These are phyloP conservation scores for Populus euphratica DNA, from an alignment of 345 rosid genomes.

Conservation along the genomic window DNA sequence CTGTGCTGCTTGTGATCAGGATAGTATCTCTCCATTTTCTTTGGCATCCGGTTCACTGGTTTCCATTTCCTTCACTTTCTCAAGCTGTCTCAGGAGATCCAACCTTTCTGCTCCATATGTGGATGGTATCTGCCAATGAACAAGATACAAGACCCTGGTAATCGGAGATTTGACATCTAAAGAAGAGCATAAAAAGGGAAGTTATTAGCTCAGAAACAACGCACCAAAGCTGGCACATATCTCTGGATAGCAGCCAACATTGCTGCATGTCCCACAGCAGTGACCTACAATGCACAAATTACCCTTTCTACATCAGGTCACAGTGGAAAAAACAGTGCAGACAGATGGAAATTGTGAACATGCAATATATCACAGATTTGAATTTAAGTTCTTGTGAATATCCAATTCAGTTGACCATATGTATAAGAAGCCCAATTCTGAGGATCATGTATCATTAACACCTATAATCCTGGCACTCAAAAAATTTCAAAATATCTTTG, in stretches of 20 bases:
- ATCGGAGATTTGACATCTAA: background rate
- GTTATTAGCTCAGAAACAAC: slow-evolving; percentile 15
- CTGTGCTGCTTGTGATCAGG: slow-evolving; percentile 31
- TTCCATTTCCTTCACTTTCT: slow-evolving; percentile 76
- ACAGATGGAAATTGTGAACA: background rate
- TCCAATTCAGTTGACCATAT: background rate
- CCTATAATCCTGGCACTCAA: background rate
- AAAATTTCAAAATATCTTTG: background rate
- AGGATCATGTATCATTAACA: background rate
- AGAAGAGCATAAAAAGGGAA: slow-evolving; percentile 2
- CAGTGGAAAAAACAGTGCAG: background rate
- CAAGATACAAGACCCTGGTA: slow-evolving; percentile 7
- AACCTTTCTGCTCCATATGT: slow-evolving; percentile 91
- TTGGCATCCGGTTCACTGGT: slow-evolving; percentile 46
- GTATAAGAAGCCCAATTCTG: background rate
- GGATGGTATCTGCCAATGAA: slow-evolving; percentile 72
- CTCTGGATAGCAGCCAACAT: slow-evolving; percentile 94
- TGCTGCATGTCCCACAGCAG: slow-evolving; percentile 97
- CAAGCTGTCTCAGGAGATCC: slow-evolving; percentile 84
- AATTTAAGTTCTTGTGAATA: background rate
- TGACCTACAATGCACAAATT: slow-evolving; percentile 48
- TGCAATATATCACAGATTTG: background rate
- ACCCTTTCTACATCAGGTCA: background rate
- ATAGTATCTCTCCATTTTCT: slow-evolving; percentile 43
- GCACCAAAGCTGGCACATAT: slow-evolving; percentile 80